A percentile compares a stretch with the other conserved stretches of the same genome.
Evolutionary conservation across 345 rosid genomes (phyloP).

Genomic region (Acer negundo): DNA sequence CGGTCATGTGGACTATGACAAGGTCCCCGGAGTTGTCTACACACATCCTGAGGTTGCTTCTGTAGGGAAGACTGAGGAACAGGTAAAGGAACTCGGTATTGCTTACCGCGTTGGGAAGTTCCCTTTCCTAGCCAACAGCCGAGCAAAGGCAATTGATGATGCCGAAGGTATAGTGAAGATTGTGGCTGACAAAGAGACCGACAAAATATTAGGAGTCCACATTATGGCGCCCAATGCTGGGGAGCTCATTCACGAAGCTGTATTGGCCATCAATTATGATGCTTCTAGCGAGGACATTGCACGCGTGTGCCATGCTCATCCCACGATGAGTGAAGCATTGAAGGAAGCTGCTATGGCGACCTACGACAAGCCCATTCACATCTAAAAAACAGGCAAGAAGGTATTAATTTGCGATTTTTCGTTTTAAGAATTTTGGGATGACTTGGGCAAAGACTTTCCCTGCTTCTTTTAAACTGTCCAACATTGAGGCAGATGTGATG

Average conservation of each 20-base stretch:
- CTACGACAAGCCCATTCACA: slow-evolving; percentile 97
- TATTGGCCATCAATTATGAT: slow-evolving; percentile 77
- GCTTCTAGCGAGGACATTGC: slow-evolving; percentile 96
- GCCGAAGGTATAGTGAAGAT: slow-evolving; percentile 94
- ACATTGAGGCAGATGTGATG: slow-evolving; percentile 23
- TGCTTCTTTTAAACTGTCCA: slow-evolving; percentile 18
- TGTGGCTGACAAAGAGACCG: slow-evolving; percentile 92
- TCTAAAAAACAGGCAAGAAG: slow-evolving; percentile 33
- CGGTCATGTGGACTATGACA: slow-evolving; percentile 96
- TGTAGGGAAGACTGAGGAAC: slow-evolving; percentile 97
- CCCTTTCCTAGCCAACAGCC: slow-evolving; percentile 97
- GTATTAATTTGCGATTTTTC: slow-evolving; percentile 17
- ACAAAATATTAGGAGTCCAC: slow-evolving; percentile 95
- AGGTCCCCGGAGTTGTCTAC: slow-evolving; percentile 97
- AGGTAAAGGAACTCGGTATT: slow-evolving; percentile 80
- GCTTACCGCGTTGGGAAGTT: slow-evolving; percentile 88
- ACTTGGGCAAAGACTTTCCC: slow-evolving; percentile 6
- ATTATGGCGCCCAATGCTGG: slow-evolving; percentile 97
- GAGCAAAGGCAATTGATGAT: slow-evolving; percentile 96
- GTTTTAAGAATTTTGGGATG: slow-evolving; percentile 24
- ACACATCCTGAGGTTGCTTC: slow-evolving; percentile 99
- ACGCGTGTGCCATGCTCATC: slow-evolving; percentile 97
- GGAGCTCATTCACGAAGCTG: slow-evolving; percentile 97
- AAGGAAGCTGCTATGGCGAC: slow-evolving; percentile 99
- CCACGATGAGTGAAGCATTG: slow-evolving; percentile 98